Base-by-base conservation (phyloP, 306 rosid species). In the Acacia melanoxylon region DNA sequence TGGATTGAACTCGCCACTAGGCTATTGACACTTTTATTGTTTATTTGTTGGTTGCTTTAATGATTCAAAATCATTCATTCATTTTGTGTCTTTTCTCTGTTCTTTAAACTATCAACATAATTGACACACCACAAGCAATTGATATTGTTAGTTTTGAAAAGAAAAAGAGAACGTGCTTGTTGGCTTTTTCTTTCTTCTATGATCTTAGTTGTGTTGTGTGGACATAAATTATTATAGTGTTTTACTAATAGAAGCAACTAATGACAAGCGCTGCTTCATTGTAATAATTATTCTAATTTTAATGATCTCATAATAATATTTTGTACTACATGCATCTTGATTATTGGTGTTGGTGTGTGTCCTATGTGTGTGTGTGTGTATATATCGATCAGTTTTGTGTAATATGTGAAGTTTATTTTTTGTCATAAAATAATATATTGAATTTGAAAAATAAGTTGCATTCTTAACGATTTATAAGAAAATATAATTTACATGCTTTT, bases 31-130 rank as follows among this genome's bases (percentile, higher is more conserved):
- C 46, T 42, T 10, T 42, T 41, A 41, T 42, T 51, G 11, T 61
- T 22, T 24, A 10, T 61, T 25, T 10, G 33, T 19, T 78, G 78
- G 79, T 83, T 70, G 51, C 80, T 56, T 56, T 77, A 75, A 88
- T 86, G 79, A 83, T 78, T 14, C 63, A 83, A 71, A 78, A 20
- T 68, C 65, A 82, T 75, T 29, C 41, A 61, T 11, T 61, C 63
- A 10, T 58, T 58, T 3, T 10, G 10, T 58, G 5, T n/a, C 71
- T 75, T 66, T 48, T 41, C n/a, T 75, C 61, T 41, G 44, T 41
- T 62, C 22, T 58, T 58, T 58, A 58, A 56, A 79, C 12, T 45
- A 52, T 68, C 12, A 19, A 40, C 13, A 22, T 13, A 45, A 2
- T 4, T 54, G 49, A 67, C 66, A 25, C 45, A 24, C 56, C 65